A percentile compares a stretch with the other conserved stretches of the same genome.
Conservation (phyloP, 352 stramenopile genomes). For the Pythium oligandrum region DNA sequence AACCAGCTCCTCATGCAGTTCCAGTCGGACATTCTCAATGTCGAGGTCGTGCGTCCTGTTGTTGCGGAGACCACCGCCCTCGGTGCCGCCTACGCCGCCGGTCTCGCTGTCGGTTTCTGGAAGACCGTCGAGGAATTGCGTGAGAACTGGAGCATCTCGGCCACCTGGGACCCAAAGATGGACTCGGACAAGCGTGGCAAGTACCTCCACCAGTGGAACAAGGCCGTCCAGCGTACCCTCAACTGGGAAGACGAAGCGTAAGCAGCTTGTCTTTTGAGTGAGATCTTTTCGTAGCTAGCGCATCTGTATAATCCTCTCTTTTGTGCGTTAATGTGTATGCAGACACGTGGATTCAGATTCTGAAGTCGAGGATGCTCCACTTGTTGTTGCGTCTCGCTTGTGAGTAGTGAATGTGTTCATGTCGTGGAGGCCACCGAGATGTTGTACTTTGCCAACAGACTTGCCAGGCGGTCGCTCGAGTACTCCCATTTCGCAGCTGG, state of each 20-base stretch:
- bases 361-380: too few species aligned
- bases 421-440: constrained; percentile 28
- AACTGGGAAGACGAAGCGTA: constrained; percentile 69
- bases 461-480: constrained; percentile 49
- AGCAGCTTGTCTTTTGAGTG: neutral
- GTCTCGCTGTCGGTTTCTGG: constrained; percentile 96
- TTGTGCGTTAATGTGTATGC: neutral
- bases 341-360: neutral
- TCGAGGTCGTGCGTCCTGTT: constrained; percentile 90
- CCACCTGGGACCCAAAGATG: constrained; percentile 77
- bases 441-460: constrained; percentile 65
- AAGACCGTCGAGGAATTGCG: constrained; percentile 83
- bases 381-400: neutral
- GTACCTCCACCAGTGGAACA: constrained; percentile 74
- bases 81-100: constrained; percentile 96
- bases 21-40: constrained; percentile 95
- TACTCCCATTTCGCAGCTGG: constrained; percentile 31
- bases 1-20: constrained; percentile 99
- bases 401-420: neutral
- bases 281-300: constrained; percentile 5
- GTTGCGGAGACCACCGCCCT: constrained; percentile 97
- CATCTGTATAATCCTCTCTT: neutral
- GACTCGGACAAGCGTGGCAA: constrained; percentile 40
- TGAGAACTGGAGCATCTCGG: constrained; percentile 73
- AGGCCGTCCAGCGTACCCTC: constrained; percentile 79